Base-by-base conservation (phyloP, 345 rosid species). In the Geranium rotundifolium region DNA sequence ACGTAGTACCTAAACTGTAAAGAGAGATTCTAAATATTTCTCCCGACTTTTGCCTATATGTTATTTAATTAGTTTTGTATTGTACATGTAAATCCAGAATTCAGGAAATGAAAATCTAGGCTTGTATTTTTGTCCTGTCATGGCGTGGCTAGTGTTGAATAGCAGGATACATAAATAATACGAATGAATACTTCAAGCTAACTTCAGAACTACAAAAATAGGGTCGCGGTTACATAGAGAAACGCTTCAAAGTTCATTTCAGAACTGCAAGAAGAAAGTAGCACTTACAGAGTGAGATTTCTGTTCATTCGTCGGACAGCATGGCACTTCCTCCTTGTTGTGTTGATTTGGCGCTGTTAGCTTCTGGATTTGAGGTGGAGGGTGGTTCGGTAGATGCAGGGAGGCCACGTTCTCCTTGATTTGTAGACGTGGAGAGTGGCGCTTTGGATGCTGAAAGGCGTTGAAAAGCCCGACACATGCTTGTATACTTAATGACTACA, bases 401-500 rank as follows among this genome's bases (percentile, higher is more conserved):
- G 59, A 67, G 59, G 16, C 58, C 14, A 57, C 15, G 50, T 66
- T 49, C 70, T 52, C 58, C 58, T n/a, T 46, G 29, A 29, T 39
- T 68, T 30, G 52, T 52, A 15, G 30, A 2, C 50, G 19, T 41
- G 10, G 63, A 41, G 17, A 56, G 63, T 55, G 14, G 68, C 31
- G 55, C 41, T 60, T 69, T 75, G 41, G 65, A 59, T 37, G 65
- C 1, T 5, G 77, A 64, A 61, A 67, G 60, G 17, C 58, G 76
- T 65, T 77, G 66, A 69, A 79, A 69, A 14, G 77, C 65, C 41
- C 54, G 54, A 69, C 75, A 67, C 12, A 82, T 70, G 57, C 65
- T 72, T 34, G 75, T 71, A 55, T 79, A 79, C 71, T 76, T 85
- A 15, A 67, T 65, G 30, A 82, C 86, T 49, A 79, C 78, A 59